Percentiles rank a stretch among this genome's conserved stretches.
phyloP scores from a whole-genome alignment of 2,329 filamentous ascomycete genomes.

The Pseudopithomyces chartarum region DNA sequence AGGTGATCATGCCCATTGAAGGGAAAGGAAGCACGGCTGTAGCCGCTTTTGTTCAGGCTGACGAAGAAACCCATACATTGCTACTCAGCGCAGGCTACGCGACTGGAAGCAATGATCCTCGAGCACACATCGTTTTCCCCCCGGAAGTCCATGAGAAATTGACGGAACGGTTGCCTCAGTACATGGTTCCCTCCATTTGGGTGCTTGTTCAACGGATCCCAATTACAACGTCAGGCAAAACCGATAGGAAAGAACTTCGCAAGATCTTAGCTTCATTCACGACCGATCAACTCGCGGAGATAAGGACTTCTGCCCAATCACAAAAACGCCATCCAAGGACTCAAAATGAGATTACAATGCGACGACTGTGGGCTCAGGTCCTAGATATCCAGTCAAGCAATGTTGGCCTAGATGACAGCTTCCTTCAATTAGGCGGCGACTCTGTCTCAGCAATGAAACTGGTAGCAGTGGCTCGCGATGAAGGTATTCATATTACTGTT shows the following conservation, averaged over 20 bases:
- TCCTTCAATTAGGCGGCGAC: conserved; percentile 40
- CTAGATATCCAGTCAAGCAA: conserved; percentile 29
- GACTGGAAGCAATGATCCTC: too few species aligned
- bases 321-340: not conserved
- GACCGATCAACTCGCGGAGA: not conserved
- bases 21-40: too few species aligned
- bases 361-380: conserved; percentile 33
- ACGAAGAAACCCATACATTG: too few species aligned
- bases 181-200: conserved; percentile 51
- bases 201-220: conserved; percentile 49
- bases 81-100: too few species aligned
- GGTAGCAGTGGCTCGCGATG: conserved; percentile 18
- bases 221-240: conserved; percentile 49
- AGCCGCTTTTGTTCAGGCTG: too few species aligned
- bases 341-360: conserved; percentile 32
- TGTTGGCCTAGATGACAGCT: conserved; percentile 36
- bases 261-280: not conserved
- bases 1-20: too few species aligned
- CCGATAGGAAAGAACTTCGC: conserved; percentile 43
- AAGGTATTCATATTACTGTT: too few species aligned
- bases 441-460: conserved; percentile 43
- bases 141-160: too few species aligned
- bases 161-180: conserved; percentile 47
- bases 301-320: too few species aligned
- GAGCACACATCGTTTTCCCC: too few species aligned